phyloP scores from a whole-genome alignment of 73 alveolate species.

The Stentor roeselii region DNA sequence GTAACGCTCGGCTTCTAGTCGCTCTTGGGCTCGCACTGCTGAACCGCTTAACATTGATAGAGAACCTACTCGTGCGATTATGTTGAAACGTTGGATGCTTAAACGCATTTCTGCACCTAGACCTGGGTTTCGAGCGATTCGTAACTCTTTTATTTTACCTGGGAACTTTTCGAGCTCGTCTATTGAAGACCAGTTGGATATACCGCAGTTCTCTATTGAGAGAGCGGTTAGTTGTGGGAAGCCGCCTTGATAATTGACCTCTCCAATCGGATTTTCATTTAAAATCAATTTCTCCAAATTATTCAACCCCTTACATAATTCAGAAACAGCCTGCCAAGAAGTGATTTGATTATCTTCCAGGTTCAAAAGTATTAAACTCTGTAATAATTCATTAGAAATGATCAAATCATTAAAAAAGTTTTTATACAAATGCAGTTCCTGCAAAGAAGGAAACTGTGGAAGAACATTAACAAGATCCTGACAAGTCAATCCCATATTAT shows the following conservation, averaged over 20 bases:
- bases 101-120: slow-evolving; percentile 4
- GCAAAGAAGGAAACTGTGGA: slow-evolving; percentile 46
- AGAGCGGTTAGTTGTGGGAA: slow-evolving; percentile 35
- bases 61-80: slow-evolving; percentile 34
- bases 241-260: slow-evolving; percentile 40
- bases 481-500: slow-evolving; percentile 66
- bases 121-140: slow-evolving; percentile 47
- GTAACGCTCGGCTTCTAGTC: slow-evolving; percentile 44
- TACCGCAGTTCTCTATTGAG: slow-evolving; percentile 38
- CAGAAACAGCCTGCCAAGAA: slow-evolving; percentile 44
- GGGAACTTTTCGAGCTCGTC: slow-evolving; percentile 38
- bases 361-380: slow-evolving; percentile 47
- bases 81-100: neutral
- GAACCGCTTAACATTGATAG: slow-evolving; percentile 41
- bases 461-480: slow-evolving; percentile 38
- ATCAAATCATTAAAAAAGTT: slow-evolving; percentile 28
- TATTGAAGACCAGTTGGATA: slow-evolving; percentile 49
- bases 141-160: slow-evolving; percentile 29
- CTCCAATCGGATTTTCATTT: slow-evolving; percentile 36
- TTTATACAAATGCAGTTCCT: slow-evolving; percentile 57
- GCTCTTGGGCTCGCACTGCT: slow-evolving; percentile 34
- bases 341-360: slow-evolving; percentile 44
- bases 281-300: slow-evolving; percentile 36
- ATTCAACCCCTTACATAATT: slow-evolving; percentile 27
- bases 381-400: slow-evolving; percentile 39